Conservation (phyloP, 495 filamentous ascomycete species). For the Rhizodiscina lignyota region DNA sequence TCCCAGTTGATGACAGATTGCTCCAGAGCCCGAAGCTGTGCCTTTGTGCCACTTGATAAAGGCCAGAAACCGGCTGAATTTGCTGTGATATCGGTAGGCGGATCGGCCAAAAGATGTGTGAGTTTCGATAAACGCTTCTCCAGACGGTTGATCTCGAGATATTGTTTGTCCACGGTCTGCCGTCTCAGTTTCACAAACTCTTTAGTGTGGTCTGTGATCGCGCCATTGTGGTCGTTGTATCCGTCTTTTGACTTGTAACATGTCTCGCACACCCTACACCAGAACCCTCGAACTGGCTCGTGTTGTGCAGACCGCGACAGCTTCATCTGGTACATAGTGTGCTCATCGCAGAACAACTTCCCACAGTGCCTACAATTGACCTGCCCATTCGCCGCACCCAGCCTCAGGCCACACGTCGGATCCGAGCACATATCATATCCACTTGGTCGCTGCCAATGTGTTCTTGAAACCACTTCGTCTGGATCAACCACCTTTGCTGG, state of each 20-base stretch:
- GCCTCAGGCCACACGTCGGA: slow-evolving; percentile 61
- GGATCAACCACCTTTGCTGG: slow-evolving; percentile 34
- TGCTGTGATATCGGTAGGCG: slow-evolving; percentile 42
- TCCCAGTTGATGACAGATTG: slow-evolving; percentile 91
- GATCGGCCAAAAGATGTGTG: slow-evolving; percentile 62
- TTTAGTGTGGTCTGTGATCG: slow-evolving; percentile 41
- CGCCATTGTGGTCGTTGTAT: slow-evolving; percentile 77
- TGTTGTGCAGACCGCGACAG: slow-evolving; percentile 76
- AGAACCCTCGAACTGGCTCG: slow-evolving; percentile 82
- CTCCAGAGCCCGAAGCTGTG: slow-evolving; percentile 62
- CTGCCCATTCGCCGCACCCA: slow-evolving; percentile 63
- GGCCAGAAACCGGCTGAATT: slow-evolving; percentile 37
- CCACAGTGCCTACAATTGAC: slow-evolving; percentile 91
- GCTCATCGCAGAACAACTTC: slow-evolving; percentile 86
- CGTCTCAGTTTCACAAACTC: slow-evolving; percentile 51
- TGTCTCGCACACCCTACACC: slow-evolving; percentile 92
- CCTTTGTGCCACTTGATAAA: slow-evolving; percentile 35
- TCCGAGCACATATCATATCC: slow-evolving; percentile 72
- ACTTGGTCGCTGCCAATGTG: slow-evolving; percentile 71
- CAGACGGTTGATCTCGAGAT: slow-evolving; percentile 70
- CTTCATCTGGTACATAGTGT: slow-evolving; percentile 99
- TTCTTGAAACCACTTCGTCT: slow-evolving; percentile 71
- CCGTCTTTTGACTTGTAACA: slow-evolving; percentile 94
- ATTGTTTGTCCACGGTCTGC: slow-evolving; percentile 63
- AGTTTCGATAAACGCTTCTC: slow-evolving; percentile 87